Conservation (phyloP, 2,329 filamentous ascomycete species). For the Cladophialophora carrionii region DNA sequence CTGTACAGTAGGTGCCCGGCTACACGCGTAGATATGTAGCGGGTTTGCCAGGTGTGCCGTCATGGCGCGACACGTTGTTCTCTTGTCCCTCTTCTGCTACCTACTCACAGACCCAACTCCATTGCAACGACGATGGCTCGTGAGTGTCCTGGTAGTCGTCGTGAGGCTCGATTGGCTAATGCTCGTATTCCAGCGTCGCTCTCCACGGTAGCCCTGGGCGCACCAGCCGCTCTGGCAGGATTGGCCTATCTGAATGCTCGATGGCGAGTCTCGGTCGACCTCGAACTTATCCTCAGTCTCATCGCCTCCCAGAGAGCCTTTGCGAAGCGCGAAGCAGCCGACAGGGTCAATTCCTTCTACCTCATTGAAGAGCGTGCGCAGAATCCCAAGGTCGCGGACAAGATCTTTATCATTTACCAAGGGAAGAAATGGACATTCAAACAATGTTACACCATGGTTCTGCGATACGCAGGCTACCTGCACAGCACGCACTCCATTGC, state of each 20-base stretch:
- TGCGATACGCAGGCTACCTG: slow-evolving; percentile 77
- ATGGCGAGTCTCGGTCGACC: slow-evolving; percentile 68
- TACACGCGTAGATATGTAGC: neutral
- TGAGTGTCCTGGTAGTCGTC: neutral
- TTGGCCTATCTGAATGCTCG: slow-evolving; percentile 80
- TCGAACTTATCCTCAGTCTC: slow-evolving; percentile 58
- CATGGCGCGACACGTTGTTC: neutral
- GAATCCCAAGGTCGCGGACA: slow-evolving; percentile 55
- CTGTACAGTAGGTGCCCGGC: neutral
- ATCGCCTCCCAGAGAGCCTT: slow-evolving; percentile 52
- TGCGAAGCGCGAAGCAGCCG: slow-evolving; percentile 56
- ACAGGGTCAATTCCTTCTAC: slow-evolving; percentile 75
- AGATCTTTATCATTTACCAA: slow-evolving; percentile 68
- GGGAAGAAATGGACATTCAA: slow-evolving; percentile 72
- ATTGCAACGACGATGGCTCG: slow-evolving; percentile 6
- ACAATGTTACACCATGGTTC: slow-evolving; percentile 70
- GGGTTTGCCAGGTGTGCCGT: neutral
- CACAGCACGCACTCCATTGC: slow-evolving; percentile 65
- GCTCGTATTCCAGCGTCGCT: slow-evolving; percentile 2
- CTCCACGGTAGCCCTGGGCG: slow-evolving; percentile 21
- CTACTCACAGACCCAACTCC: neutral
- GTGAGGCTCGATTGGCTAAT: slow-evolving; percentile 3
- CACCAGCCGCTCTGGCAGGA: slow-evolving; percentile 61
- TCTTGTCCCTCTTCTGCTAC: slow-evolving; percentile 3
- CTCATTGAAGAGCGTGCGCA: slow-evolving; percentile 68